phyloP scores from a whole-genome alignment of 1,284 basidiomycete species.

The Polyporus tsugae region DNA sequence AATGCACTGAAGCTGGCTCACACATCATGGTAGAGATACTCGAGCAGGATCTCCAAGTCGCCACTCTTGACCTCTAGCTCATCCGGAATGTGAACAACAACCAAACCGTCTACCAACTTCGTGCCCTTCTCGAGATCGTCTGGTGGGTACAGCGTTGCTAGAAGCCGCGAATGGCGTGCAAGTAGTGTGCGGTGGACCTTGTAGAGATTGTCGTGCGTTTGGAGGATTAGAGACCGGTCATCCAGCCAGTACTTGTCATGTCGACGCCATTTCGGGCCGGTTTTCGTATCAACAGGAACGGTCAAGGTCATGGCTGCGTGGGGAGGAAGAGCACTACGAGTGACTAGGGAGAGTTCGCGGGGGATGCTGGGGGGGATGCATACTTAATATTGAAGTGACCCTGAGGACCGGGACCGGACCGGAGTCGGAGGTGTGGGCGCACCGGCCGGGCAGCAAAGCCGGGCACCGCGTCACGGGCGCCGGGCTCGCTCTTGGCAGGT shows the following conservation, averaged over 20 bases:
- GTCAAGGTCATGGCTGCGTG: slow-evolving; percentile 10
- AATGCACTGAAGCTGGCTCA: slow-evolving; percentile 47
- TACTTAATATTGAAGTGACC: too few relatives aligned
- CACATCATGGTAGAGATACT: slow-evolving; percentile 71
- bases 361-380: too few relatives aligned
- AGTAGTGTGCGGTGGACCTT: slow-evolving; percentile 63
- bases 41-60: slow-evolving; percentile 64
- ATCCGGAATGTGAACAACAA: slow-evolving; percentile 46
- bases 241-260: slow-evolving; percentile 68
- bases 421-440: too few relatives aligned
- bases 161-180: slow-evolving; percentile 55
- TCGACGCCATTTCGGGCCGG: slow-evolving; percentile 15
- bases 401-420: too few relatives aligned
- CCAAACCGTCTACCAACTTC: slow-evolving; percentile 20
- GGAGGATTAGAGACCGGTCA: slow-evolving; percentile 65
- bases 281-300: not conserved
- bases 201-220: slow-evolving; percentile 53
- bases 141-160: slow-evolving; percentile 40
- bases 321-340: too few relatives aligned
- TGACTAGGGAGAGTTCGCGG: too few relatives aligned
- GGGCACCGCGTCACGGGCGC: too few relatives aligned
- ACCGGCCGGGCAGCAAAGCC: too few relatives aligned
- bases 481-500: too few relatives aligned
- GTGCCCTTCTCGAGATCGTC: not conserved
- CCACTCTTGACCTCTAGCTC: slow-evolving; percentile 45